Conservation (phyloP, 306 rosid genomes). For the Quercus rubra region DNA sequence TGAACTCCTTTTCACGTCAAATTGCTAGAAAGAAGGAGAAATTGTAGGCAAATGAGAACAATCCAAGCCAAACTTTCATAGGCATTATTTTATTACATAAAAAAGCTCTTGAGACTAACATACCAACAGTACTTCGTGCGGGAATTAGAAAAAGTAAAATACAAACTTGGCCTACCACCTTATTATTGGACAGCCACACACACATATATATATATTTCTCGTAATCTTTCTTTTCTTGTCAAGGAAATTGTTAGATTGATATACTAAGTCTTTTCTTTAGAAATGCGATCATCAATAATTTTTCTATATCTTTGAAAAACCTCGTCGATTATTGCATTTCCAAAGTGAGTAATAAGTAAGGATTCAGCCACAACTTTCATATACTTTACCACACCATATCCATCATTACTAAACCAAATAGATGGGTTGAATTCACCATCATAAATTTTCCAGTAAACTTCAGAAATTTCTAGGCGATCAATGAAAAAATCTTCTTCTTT, state of each 20-base stretch:
- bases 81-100: neutral
- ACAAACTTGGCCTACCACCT: neutral
- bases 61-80: neutral
- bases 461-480: conserved; percentile 14
- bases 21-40: neutral
- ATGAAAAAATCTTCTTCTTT: conserved; percentile 49
- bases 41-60: neutral
- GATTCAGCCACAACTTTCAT: conserved; percentile 50
- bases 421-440: conserved; percentile 1
- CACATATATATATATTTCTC: neutral
- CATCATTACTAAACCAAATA: neutral
- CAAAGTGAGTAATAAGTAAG: conserved; percentile 33
- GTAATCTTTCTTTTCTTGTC: neutral
- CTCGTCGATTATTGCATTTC: conserved; percentile 36
- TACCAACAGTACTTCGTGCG: too few relatives aligned
- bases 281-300: conserved; percentile 26
- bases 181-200: neutral
- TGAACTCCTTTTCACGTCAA: neutral
- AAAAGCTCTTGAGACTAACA: neutral
- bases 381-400: conserved; percentile 29
- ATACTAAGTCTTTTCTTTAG: conserved; percentile 31
- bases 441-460: conserved; percentile 31
- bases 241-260: conserved; percentile 13
- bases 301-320: conserved; percentile 24
- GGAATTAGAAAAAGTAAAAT: neutral